Percentiles rank a stretch among this genome's conserved stretches.
These are phyloP conservation scores for Neurospora pannonica DNA, from an alignment of 495 filamentous ascomycete species.

Conservation along the genomic window DNA sequence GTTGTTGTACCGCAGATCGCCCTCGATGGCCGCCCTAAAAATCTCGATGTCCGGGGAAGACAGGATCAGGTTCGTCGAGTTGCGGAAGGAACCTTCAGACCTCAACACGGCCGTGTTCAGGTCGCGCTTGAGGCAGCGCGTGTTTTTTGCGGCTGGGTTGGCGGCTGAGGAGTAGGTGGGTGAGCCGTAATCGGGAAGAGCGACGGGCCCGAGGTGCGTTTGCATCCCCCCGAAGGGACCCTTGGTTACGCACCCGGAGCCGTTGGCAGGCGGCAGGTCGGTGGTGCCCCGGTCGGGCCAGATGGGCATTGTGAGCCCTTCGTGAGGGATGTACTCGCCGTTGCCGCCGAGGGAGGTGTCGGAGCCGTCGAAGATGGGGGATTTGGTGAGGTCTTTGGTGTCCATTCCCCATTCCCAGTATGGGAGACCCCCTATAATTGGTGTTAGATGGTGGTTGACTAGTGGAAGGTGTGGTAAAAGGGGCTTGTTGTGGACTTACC, in stretches of 20 bases:
- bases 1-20: constrained; percentile 33
- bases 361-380: constrained; percentile 17
- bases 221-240: constrained; percentile 48
- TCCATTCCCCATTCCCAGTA: constrained; percentile 24
- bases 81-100: constrained; percentile 35
- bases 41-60: constrained; percentile 32
- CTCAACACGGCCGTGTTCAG: constrained; percentile 39
- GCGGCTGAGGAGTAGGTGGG: constrained; percentile 12
- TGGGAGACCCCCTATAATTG: neutral
- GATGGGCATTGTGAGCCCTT: constrained; percentile 14
- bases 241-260: constrained; percentile 54
- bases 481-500: neutral
- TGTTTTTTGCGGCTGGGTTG: constrained; percentile 35
- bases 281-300: constrained; percentile 12
- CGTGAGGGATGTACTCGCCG: constrained; percentile 16
- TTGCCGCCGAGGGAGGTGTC: constrained; percentile 16
- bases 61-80: constrained; percentile 37
- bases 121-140: constrained; percentile 58
- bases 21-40: constrained; percentile 42
- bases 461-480: too few species aligned
- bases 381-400: constrained; percentile 15
- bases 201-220: constrained; percentile 45
- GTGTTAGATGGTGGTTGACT: too few species aligned
- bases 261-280: constrained; percentile 37
- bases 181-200: constrained; percentile 19